Evolutionary conservation across 148 eudicot species (phyloP).

Genomic region (Agrostemma githago): DNA sequence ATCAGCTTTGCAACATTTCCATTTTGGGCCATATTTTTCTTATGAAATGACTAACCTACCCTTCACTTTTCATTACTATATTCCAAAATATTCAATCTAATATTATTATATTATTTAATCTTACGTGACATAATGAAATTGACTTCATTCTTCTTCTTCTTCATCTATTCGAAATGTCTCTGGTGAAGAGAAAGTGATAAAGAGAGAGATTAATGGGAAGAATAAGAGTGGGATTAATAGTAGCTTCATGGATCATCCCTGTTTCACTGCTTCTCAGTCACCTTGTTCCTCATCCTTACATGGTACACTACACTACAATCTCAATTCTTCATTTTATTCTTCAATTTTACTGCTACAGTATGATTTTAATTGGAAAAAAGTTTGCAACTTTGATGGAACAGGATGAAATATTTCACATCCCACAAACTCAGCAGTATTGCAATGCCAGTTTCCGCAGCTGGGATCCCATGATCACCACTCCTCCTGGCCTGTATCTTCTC

Average conservation of each 20-base stretch:
- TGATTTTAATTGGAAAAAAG: background rate
- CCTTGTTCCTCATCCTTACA: constrained; percentile 74
- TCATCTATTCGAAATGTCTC: background rate
- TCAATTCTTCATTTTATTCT: too few species aligned
- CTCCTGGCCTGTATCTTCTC: constrained; percentile 75
- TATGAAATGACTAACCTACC: too few species aligned
- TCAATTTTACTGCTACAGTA: background rate
- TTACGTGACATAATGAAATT: too few species aligned
- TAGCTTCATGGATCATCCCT: constrained; percentile 66
- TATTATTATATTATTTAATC: too few species aligned
- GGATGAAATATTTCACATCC: constrained; percentile 97
- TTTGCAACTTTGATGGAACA: constrained; percentile 16
- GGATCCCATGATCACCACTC: constrained; percentile 99
- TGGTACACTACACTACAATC: constrained; percentile 36
- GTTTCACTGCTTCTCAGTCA: constrained; percentile 65
- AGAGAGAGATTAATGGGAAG: constrained; percentile 49
- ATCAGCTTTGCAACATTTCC: too few species aligned
- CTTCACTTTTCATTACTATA: too few species aligned
- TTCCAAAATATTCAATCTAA: too few species aligned
- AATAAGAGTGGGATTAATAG: constrained; percentile 51
- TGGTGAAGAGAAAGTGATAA: background rate
- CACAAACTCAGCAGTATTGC: constrained; percentile 89
- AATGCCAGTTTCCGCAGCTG: constrained; percentile 69
- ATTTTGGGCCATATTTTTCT: too few species aligned
- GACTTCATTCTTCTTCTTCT: background rate